Conservation (phyloP, 352 stramenopile species). For the Pythium coloratum region DNA sequence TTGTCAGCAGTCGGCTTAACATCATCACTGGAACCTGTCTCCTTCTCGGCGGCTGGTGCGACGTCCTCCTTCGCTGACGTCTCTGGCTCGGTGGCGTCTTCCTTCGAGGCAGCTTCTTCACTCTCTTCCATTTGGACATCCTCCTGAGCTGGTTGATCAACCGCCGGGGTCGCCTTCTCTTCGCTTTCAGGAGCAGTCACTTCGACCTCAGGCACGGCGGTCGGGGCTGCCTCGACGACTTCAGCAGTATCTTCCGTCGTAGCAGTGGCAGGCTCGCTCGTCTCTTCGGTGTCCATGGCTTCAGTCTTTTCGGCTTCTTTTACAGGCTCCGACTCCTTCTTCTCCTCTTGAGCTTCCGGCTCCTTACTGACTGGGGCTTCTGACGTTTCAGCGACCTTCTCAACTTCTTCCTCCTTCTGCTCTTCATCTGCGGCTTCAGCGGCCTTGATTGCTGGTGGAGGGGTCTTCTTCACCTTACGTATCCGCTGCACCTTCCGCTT, state of each 20-base stretch:
- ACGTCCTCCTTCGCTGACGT: neutral
- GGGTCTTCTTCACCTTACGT: conserved; percentile 17
- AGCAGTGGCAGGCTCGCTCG: neutral
- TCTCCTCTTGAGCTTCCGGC: neutral
- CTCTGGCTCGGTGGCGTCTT: neutral
- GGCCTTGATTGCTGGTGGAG: conserved; percentile 5
- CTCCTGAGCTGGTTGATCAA: neutral
- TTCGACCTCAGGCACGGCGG: neutral
- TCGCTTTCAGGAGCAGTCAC: neutral
- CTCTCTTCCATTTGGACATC: conserved; percentile 5
- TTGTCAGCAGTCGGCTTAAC: neutral
- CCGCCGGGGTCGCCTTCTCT: neutral
- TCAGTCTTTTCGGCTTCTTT: neutral
- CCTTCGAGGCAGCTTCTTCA: neutral
- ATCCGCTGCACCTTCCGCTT: conserved; percentile 43
- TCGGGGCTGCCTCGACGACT: neutral
- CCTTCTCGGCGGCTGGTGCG: neutral
- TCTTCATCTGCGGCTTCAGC: conserved; percentile 13
- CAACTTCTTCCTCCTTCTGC: conserved; percentile 7
- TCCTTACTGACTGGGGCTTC: neutral
- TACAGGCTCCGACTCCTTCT: neutral
- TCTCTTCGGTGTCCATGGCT: conserved; percentile 8
- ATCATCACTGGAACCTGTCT: neutral
- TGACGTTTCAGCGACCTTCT: neutral
- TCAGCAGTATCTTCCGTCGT: neutral